Base-by-base conservation (phyloP, 148 eudicot genomes). In the Agrostemma githago region DNA sequence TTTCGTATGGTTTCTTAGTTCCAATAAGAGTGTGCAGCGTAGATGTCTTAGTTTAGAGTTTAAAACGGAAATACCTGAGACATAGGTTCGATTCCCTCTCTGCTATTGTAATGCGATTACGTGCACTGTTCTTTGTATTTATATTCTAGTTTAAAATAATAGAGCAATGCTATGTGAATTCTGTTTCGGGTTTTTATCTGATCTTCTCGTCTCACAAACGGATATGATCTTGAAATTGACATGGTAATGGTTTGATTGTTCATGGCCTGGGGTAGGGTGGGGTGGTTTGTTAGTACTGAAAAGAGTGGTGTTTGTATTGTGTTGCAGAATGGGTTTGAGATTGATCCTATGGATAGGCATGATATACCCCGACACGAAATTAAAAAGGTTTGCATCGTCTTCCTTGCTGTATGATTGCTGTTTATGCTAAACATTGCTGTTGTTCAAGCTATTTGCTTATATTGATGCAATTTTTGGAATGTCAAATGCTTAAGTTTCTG, bases 361-460 rank as follows among this genome's bases (percentile, higher is more conserved):
- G 90, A 91, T 72, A 80, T 89, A 64, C 93, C 90, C 0, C 83
- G 93, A 7, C 93, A 87, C 77, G 82, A 88, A 56, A 72, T 91
- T 40, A 79, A 68, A 73, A 86, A 80, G 97, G 97, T 91, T 59
- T 65, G 89, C 60, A 14, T 59, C 44, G 5, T 46, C 10, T 17
- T 37, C 19, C 72, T 72, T 1, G 5, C 10, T 51, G 34, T 68
- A 43, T 72, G 42, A 44, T 42, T 53, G 19, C 57, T 73, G 43
- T 4, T 69, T 10, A 40, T 26, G 16, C 20, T 10, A 38, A 14
- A 19, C 9, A 4, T 54, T 61, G 19, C 0, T 66, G 11, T 4
- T 9, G 34, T 26, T 26, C 34, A 26, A 26, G 34, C 8, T 43
- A 43, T 43, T 43, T 57, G 60, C 60, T 57, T 57, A n/a, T 10